These are phyloP conservation scores for Carallia brachiata DNA, from an alignment of 345 rosid species.

Conservation along the genomic window DNA sequence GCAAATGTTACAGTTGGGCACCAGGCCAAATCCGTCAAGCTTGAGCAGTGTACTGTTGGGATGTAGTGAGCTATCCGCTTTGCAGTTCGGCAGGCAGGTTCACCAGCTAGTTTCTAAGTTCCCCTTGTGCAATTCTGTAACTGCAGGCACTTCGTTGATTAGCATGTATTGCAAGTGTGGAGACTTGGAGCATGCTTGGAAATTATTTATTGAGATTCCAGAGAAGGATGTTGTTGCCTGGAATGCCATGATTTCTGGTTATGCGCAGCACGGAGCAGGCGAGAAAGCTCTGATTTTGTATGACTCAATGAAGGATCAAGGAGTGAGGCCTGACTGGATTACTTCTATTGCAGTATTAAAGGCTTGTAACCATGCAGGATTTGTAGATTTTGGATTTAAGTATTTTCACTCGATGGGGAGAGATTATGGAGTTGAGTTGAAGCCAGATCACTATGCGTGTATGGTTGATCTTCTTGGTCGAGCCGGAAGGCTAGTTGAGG, in stretches of 20 bases:
- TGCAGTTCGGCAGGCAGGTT: constrained; percentile 69
- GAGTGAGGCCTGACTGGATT: constrained; percentile 61
- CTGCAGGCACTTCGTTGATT: constrained; percentile 51
- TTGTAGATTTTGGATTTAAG: constrained; percentile 43
- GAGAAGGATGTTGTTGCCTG: constrained; percentile 56
- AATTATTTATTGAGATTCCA: constrained; percentile 42
- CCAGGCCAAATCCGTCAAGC: constrained; percentile 48
- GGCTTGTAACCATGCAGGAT: constrained; percentile 70
- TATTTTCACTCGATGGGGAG: constrained; percentile 51
- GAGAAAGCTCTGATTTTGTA: constrained; percentile 52
- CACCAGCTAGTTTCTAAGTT: constrained; percentile 70
- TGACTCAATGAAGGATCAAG: constrained; percentile 41
- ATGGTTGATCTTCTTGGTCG: constrained; percentile 73
- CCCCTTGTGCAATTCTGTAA: constrained; percentile 34
- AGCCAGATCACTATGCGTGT: constrained; percentile 67
- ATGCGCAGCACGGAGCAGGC: constrained; percentile 58
- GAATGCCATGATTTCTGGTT: constrained; percentile 75
- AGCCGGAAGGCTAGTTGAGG: constrained; percentile 59
- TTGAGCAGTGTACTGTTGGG: constrained; percentile 60
- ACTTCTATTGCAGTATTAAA: constrained; percentile 62
- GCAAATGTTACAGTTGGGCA: constrained; percentile 46
- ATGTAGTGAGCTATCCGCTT: constrained; percentile 66
- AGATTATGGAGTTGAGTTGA: constrained; percentile 48
- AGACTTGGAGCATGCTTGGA: constrained; percentile 50
- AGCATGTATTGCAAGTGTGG: constrained; percentile 79